Conservation (phyloP, 306 rosid species). For the Rosa chinensis region DNA sequence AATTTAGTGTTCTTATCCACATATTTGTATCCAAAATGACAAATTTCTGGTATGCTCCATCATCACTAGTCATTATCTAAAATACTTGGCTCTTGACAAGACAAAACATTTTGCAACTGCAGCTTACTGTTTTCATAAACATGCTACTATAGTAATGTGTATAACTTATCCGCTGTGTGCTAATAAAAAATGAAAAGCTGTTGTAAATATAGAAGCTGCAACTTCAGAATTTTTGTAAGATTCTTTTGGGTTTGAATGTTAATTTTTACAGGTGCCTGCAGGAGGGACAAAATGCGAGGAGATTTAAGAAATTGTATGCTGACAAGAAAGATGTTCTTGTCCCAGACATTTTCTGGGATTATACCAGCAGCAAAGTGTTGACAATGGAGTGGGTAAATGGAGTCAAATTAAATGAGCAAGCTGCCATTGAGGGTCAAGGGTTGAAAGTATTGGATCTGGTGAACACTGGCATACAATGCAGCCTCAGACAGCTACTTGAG, state of each 20-base stretch:
- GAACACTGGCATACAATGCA: slow-evolving; percentile 86
- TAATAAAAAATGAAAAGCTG: not conserved
- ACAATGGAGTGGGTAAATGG: slow-evolving; percentile 97
- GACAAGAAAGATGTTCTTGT: slow-evolving; percentile 84
- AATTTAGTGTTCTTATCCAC: slow-evolving; percentile 34
- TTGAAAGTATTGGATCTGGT: slow-evolving; percentile 81
- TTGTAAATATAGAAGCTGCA: not conserved
- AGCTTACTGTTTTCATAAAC: not conserved
- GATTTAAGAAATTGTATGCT: slow-evolving; percentile 87
- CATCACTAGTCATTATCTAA: not conserved
- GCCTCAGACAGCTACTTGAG: slow-evolving; percentile 91
- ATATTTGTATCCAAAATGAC: not conserved
- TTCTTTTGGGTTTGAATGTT: slow-evolving; percentile 67
- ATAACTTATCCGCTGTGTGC: not conserved
- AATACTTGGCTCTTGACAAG: not conserved
- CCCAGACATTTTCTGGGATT: slow-evolving; percentile 93
- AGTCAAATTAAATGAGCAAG: slow-evolving; percentile 87
- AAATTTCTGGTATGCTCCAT: not conserved
- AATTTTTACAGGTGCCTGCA: slow-evolving; percentile 89
- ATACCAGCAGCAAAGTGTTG: slow-evolving; percentile 78
- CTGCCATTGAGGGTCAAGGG: slow-evolving; percentile 88
- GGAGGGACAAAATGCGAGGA: slow-evolving; percentile 95
- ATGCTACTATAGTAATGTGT: not conserved
- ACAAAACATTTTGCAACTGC: not conserved
- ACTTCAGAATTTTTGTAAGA: slow-evolving; percentile 13